Evolutionary conservation across 2,329 filamentous ascomycete genomes (phyloP).

Genomic region (Paracorniculantispora psalliotae): DNA sequence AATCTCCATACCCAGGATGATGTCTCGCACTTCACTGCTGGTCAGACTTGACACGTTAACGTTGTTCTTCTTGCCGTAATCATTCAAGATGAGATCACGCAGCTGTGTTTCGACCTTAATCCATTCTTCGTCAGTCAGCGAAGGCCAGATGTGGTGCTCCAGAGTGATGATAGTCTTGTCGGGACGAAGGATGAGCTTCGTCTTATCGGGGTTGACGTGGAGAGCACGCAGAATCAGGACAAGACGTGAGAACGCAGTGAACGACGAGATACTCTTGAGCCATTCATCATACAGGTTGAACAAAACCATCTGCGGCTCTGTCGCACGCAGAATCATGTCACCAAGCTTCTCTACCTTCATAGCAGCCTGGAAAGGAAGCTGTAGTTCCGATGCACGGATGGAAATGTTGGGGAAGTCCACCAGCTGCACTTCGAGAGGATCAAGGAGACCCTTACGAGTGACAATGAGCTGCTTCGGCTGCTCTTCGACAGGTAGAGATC

Average conservation of each 20-base stretch:
- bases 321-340: slow-evolving; percentile 97
- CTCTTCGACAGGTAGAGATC: slow-evolving; percentile 93
- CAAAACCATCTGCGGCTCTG: slow-evolving; percentile 98
- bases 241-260: slow-evolving; percentile 94
- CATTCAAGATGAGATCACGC: slow-evolving; percentile 91
- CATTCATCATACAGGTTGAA: slow-evolving; percentile 99
- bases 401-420: slow-evolving; percentile 99
- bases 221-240: slow-evolving; percentile 90
- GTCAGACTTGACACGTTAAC: slow-evolving; percentile 97
- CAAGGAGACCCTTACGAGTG: slow-evolving; percentile 91
- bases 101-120: slow-evolving; percentile 98
- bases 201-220: slow-evolving; percentile 98
- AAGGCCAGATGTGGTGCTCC: slow-evolving; percentile 98
- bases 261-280: slow-evolving; percentile 97
- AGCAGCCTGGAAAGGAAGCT: slow-evolving; percentile 96
- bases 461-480: slow-evolving; percentile 99
- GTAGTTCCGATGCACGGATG: slow-evolving; percentile 92
- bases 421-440: slow-evolving; percentile 94
- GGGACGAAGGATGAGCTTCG: slow-evolving; percentile 87
- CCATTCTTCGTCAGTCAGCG: slow-evolving; percentile 92
- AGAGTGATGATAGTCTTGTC: slow-evolving; percentile 98
- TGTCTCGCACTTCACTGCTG: slow-evolving; percentile 93
- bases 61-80: slow-evolving; percentile 99
- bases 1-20: slow-evolving; percentile 99
- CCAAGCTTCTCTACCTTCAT: slow-evolving; percentile 99